Conservation (phyloP, 768 basidiomycete genomes). For the Collybia mongolica region DNA sequence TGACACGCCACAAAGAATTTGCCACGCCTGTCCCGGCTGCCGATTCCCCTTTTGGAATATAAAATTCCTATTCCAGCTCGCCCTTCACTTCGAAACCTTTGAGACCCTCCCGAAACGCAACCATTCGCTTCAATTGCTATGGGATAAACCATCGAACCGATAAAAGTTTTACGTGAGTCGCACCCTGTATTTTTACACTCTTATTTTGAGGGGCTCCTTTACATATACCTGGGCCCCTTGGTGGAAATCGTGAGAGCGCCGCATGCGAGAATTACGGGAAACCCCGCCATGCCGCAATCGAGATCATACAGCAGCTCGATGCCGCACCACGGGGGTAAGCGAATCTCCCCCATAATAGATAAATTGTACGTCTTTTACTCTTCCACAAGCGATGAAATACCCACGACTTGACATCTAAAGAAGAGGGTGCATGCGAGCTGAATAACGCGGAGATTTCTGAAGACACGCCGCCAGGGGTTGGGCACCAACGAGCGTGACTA, state of each 20-base stretch:
- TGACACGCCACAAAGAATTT: background rate
- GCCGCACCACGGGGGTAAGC: background rate
- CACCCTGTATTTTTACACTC: no score
- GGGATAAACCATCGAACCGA: no score
- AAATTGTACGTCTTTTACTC: no score
- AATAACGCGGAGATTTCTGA: no score
- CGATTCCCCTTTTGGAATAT: conserved; percentile 12
- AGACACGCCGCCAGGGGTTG: no score
- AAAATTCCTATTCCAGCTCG: conserved; percentile 13
- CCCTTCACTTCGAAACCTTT: background rate
- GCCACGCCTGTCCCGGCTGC: conserved; percentile 1
- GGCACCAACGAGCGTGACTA: no score
- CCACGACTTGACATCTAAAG: no score
- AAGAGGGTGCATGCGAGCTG: no score
- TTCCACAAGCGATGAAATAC: no score
- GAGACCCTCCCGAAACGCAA: background rate
- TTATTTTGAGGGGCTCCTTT: no score
- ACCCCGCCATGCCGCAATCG: conserved; percentile 7
- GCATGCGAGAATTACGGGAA: conserved; percentile 18
- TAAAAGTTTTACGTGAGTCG: no score
- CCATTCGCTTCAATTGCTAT: background rate
- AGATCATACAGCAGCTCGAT: background rate
- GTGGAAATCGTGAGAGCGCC: background rate
- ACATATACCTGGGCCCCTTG: no score
- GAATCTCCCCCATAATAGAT: background rate